Percentiles rank a stretch among this genome's conserved stretches.
Evolutionary conservation across 2,329 filamentous ascomycete genomes (phyloP).

Genomic region (Botryosphaeria dothidea): DNA sequence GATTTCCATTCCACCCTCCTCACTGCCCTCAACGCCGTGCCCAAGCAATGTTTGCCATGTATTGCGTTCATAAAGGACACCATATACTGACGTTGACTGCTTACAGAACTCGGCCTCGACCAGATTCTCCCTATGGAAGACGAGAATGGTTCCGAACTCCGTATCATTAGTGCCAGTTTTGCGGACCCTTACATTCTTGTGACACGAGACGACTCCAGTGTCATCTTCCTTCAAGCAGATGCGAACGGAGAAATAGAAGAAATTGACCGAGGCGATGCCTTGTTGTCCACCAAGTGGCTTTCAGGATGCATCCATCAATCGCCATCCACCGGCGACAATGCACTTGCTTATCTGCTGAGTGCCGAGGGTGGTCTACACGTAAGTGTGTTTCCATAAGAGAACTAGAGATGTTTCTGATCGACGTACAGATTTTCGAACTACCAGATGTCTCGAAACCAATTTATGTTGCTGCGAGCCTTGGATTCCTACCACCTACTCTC

Average conservation of each 20-base stretch:
- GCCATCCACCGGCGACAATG: constrained; percentile 56
- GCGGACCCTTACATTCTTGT: constrained; percentile 83
- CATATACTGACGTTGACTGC: neutral
- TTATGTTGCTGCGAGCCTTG: constrained; percentile 74
- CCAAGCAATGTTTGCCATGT: constrained; percentile 7
- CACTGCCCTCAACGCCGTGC: constrained; percentile 2
- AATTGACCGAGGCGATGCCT: constrained; percentile 63
- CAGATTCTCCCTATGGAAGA: constrained; percentile 94
- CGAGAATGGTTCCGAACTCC: constrained; percentile 80
- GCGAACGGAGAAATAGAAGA: constrained; percentile 84
- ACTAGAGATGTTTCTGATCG: neutral
- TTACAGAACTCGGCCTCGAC: constrained; percentile 74
- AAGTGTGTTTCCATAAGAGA: constrained; percentile 33
- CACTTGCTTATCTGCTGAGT: constrained; percentile 76
- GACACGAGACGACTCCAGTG: constrained; percentile 78
- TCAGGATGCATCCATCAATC: constrained; percentile 79
- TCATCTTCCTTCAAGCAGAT: constrained; percentile 78
- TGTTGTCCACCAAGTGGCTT: constrained; percentile 70
- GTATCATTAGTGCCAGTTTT: constrained; percentile 79
- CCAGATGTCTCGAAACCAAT: constrained; percentile 70
- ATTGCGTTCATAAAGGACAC: neutral
- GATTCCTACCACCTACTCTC: constrained; percentile 74
- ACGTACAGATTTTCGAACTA: constrained; percentile 70
- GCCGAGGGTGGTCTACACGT: constrained; percentile 74
- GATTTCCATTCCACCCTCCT: neutral